A percentile compares a stretch with the other conserved stretches of the same genome.
Evolutionary conservation across 495 filamentous ascomycete species (phyloP).

Genomic region (Mytilinidion resinicola): DNA sequence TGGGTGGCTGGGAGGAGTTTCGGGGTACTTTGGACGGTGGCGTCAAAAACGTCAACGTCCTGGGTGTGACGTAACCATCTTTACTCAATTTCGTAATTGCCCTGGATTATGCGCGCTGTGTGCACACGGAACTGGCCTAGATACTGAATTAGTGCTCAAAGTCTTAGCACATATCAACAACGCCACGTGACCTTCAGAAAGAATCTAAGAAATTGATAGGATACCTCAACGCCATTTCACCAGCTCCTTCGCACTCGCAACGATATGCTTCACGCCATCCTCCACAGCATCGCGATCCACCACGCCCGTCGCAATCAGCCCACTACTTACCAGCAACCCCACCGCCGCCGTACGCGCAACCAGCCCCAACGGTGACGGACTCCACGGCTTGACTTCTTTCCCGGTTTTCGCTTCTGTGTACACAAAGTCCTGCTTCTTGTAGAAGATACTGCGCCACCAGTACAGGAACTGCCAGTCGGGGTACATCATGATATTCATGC

Average conservation of each 20-base stretch:
- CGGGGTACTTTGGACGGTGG: too few species aligned
- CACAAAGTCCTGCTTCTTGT: slow-evolving; percentile 11
- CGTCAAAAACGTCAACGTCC: too few species aligned
- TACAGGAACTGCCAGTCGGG: slow-evolving; percentile 31
- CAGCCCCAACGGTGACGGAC: neutral
- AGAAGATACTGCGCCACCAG: slow-evolving; percentile 30
- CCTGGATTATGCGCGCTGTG: too few species aligned
- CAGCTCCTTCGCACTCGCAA: neutral
- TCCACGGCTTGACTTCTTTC: neutral
- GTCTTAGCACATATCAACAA: too few species aligned
- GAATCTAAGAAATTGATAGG: neutral
- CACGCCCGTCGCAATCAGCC: neutral
- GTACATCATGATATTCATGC: slow-evolving; percentile 33
- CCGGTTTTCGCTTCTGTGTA: slow-evolving; percentile 9
- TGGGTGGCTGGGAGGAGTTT: too few species aligned
- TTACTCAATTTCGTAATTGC: too few species aligned
- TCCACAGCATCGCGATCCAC: neutral
- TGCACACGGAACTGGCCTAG: too few species aligned
- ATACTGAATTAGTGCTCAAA: too few species aligned
- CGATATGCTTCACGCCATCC: neutral
- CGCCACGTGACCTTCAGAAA: too few species aligned
- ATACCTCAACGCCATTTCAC: neutral
- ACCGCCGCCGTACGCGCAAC: neutral
- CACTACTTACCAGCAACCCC: neutral
- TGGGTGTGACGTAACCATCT: too few species aligned